phyloP scores from a whole-genome alignment of 2,329 filamentous ascomycete species.

The Sphaerulina vaccinii region DNA sequence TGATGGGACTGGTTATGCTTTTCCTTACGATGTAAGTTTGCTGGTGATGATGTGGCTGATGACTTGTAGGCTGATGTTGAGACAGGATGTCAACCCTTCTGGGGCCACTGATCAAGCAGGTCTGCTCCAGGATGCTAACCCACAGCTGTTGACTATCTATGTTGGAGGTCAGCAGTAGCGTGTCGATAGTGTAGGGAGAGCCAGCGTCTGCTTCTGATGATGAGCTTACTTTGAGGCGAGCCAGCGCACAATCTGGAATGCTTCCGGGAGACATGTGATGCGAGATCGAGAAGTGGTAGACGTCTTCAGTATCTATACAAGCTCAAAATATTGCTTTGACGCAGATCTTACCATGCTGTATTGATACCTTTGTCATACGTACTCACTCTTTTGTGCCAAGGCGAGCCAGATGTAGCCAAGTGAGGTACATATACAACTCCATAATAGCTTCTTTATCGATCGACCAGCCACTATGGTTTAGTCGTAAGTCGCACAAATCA shows the following conservation, averaged over 20 bases:
- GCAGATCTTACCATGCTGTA: too few relatives aligned
- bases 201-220: too few relatives aligned
- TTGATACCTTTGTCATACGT: too few relatives aligned
- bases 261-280: not conserved
- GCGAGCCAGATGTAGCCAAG: too few relatives aligned
- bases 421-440: too few relatives aligned
- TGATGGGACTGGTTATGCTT: conserved; percentile 63
- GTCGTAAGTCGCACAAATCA: too few relatives aligned
- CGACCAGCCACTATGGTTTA: too few relatives aligned
- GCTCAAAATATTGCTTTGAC: too few relatives aligned
- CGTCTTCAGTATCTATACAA: too few relatives aligned
- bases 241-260: not conserved
- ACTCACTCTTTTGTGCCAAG: too few relatives aligned
- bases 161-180: conserved; percentile 44
- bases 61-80: not conserved
- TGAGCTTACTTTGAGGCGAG: not conserved
- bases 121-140: conserved; percentile 44
- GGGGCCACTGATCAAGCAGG: conserved; percentile 50
- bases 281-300: not conserved
- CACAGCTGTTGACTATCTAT: conserved; percentile 45
- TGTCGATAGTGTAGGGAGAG: not conserved
- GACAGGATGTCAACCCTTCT: conserved; percentile 25
- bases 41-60: too few relatives aligned
- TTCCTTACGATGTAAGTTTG: conserved; percentile 66
- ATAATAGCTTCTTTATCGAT: too few relatives aligned